These are phyloP conservation scores for Fusarium lyarnte DNA, from an alignment of 2,329 filamentous ascomycete species.

Conservation along the genomic window DNA sequence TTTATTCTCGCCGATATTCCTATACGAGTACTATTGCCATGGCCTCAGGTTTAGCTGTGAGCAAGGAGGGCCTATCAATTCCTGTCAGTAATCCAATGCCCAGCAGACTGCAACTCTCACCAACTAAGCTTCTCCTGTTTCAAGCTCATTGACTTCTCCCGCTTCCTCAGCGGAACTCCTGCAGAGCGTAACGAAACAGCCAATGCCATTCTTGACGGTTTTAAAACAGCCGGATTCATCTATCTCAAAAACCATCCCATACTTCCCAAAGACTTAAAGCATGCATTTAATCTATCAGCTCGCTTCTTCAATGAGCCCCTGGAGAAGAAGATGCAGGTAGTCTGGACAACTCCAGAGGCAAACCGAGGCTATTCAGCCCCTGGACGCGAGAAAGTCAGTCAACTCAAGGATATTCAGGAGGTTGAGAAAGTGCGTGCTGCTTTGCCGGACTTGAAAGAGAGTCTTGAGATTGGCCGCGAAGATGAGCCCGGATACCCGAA, in stretches of 20 bases:
- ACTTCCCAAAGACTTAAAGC: constrained; percentile 63
- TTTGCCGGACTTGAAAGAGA: constrained; percentile 73
- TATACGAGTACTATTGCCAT: constrained; percentile 25
- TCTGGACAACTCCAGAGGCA: constrained; percentile 76
- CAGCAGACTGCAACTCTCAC: neutral
- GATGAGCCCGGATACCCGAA: constrained; percentile 72
- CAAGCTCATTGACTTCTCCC: constrained; percentile 68
- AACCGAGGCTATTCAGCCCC: constrained; percentile 78
- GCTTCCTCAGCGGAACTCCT: constrained; percentile 72
- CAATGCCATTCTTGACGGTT: constrained; percentile 77
- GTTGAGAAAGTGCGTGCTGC: constrained; percentile 66
- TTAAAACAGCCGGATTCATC: constrained; percentile 88
- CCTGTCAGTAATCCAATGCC: constrained; percentile 53
- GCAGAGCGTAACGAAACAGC: constrained; percentile 72
- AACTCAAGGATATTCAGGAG: constrained; percentile 62
- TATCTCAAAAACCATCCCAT: constrained; percentile 87
- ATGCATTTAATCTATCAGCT: constrained; percentile 74
- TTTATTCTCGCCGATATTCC: neutral
- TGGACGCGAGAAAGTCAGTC: constrained; percentile 76
- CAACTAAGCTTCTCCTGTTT: neutral
- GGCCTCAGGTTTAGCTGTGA: constrained; percentile 56
- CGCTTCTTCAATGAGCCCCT: constrained; percentile 74
- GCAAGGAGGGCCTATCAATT: constrained; percentile 63
- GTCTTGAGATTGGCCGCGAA: constrained; percentile 71
- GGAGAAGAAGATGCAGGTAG: constrained; percentile 70